Base-by-base conservation (phyloP, 1,284 basidiomycete species). In the Cutaneotrichosporon daszewskae region DNA sequence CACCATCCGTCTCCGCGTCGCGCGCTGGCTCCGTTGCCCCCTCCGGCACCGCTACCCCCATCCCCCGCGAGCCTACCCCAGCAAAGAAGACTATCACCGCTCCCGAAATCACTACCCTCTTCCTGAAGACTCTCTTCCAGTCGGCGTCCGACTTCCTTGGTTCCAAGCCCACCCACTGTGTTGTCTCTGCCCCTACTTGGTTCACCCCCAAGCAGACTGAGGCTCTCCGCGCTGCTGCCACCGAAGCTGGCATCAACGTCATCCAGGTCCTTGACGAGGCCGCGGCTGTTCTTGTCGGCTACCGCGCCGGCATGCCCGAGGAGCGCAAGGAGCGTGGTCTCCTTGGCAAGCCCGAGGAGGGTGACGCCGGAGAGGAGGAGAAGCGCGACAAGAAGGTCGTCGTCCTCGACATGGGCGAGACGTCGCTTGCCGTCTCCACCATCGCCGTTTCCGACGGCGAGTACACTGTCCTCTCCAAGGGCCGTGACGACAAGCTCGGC, bases 131-230 rank as follows among this genome's bases (percentile, higher is more conserved):
- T 4, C 82, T 98, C 26, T 76, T 91, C 55, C 75, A 84, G 55
- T 92, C 88, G 27, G 95, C 94, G 8, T 80, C 85, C 63, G 91
- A 94, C 68, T 98, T 95, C 73, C 78, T 98, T 19, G 94, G 94
- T 7, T 68, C 71, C 45, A 83, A 81, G 58, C 79, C 81, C 24
- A 76, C 82, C 41, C 87, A 87, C 43, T 85, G 87, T 19, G 91
- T 97, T 49, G 79, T 98, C 60, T 82, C 82, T 45, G 79, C 87
- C 10, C 90, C 92, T 9, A 72, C 80, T 1, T 85, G 78, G 74
- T 94, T 88, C 70, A 77, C 79, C 28, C 74, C 79, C 13, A 69
- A 69, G 6, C 87, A 91, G 72, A 79, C 79, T 53, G 76, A 76
- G 5, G 88, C 87, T 0, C 74, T 95, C 29, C 76, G 79, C 53